phyloP scores from a whole-genome alignment of 176 grass and related monocot genomes.

The barley (Hordeum vulgare) region DNA sequence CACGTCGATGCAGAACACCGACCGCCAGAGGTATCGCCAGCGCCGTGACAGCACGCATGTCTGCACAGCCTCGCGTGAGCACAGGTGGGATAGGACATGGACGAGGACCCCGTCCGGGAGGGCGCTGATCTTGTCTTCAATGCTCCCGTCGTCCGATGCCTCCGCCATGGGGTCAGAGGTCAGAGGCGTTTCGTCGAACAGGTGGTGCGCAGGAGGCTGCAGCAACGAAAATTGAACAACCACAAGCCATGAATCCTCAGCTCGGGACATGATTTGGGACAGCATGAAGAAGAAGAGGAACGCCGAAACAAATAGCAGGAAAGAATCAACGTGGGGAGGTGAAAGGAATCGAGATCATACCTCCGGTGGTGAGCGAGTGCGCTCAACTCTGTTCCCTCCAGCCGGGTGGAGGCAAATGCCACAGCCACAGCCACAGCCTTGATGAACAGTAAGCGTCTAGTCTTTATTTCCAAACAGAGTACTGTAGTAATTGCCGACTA shows the following conservation, averaged over 20 bases:
- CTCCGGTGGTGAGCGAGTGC: not conserved
- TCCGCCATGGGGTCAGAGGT: not conserved
- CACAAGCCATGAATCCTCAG: not conserved
- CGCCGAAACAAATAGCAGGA: no score
- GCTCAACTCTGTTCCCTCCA: not conserved
- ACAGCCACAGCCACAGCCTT: no score
- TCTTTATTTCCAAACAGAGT: no score
- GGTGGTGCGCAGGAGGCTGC: not conserved
- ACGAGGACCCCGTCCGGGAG: not conserved
- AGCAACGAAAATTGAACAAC: not conserved
- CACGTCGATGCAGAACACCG: not conserved
- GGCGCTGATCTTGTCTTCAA: not conserved
- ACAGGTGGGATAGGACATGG: not conserved
- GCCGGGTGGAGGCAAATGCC: no score
- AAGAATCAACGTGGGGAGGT: not conserved
- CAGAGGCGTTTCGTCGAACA: conserved; percentile 12
- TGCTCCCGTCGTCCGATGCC: not conserved
- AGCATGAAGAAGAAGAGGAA: not conserved
- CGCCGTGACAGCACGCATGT: not conserved
- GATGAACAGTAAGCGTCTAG: no score
- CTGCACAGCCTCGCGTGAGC: not conserved
- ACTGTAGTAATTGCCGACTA: no score
- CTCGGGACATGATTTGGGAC: not conserved
- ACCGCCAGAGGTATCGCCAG: conserved; percentile 26
- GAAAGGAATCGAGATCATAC: not conserved